Evolutionary conservation across 2,329 filamentous ascomycete species (phyloP).

Genomic region (Spiromastix sp.): DNA sequence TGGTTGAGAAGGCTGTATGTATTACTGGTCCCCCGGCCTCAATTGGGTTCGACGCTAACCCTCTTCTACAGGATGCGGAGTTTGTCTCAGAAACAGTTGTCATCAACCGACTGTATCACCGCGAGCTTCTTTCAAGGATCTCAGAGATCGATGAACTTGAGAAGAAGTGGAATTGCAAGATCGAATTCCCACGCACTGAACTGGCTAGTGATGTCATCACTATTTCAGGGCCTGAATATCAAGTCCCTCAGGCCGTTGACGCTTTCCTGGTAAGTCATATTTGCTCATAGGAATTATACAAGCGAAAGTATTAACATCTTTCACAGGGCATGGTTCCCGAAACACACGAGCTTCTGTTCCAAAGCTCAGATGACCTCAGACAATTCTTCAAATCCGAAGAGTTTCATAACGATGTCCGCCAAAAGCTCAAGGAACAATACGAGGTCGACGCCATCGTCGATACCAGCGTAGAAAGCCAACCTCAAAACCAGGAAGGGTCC

Average conservation of each 20-base stretch:
- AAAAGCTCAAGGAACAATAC: conserved; percentile 82
- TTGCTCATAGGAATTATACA: background rate
- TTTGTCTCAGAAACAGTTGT: conserved; percentile 90
- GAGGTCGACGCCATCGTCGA: conserved; percentile 77
- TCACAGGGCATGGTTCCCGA: conserved; percentile 87
- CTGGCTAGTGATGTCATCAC: conserved; percentile 93
- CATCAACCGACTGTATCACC: conserved; percentile 90
- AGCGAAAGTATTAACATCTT: conserved; percentile 18
- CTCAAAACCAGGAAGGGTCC: conserved; percentile 26
- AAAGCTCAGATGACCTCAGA: conserved; percentile 62
- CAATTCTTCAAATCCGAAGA: conserved; percentile 73
- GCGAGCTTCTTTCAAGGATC: conserved; percentile 81
- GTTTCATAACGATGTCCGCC: conserved; percentile 68
- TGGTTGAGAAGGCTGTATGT: conserved; percentile 88
- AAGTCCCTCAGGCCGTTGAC: conserved; percentile 93
- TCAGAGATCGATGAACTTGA: conserved; percentile 87
- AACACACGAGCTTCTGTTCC: conserved; percentile 81
- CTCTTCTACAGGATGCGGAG: conserved; percentile 63
- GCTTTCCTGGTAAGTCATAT: conserved; percentile 63
- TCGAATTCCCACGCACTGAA: conserved; percentile 94
- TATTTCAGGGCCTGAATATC: conserved; percentile 93
- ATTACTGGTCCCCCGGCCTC: background rate
- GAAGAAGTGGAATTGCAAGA: conserved; percentile 99
- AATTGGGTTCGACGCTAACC: background rate
- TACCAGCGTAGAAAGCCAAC: conserved; percentile 25